Evolutionary conservation across 2,329 filamentous ascomycete species (phyloP).

Genomic region (Penicillium sp.): DNA sequence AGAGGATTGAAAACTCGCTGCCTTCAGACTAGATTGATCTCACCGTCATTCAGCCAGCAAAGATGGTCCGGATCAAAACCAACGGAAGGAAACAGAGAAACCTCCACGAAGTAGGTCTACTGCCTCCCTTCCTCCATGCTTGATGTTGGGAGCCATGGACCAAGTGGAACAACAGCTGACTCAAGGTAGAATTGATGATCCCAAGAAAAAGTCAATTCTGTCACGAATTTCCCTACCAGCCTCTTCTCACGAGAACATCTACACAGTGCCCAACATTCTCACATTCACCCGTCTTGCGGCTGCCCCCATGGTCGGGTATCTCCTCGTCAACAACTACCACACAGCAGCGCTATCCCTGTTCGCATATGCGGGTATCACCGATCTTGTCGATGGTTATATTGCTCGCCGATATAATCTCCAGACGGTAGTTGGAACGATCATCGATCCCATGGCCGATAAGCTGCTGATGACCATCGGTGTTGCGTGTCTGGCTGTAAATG

Average conservation of each 20-base stretch:
- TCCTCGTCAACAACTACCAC: slow-evolving; percentile 79
- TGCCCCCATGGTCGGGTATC: slow-evolving; percentile 81
- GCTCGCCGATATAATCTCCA: slow-evolving; percentile 81
- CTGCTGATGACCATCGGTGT: slow-evolving; percentile 90
- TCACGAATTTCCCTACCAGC: slow-evolving; percentile 32
- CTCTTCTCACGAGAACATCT: slow-evolving; percentile 76
- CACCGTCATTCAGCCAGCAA: slow-evolving; percentile 14
- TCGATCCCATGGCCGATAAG: slow-evolving; percentile 97
- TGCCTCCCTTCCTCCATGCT: background rate
- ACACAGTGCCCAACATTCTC: slow-evolving; percentile 90
- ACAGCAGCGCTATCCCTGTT: slow-evolving; percentile 79
- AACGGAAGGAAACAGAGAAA: slow-evolving; percentile 12
- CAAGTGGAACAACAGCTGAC: slow-evolving; percentile 7
- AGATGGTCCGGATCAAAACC: slow-evolving; percentile 27
- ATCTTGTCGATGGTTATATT: slow-evolving; percentile 91
- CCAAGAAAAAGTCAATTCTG: slow-evolving; percentile 33
- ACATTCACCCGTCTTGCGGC: slow-evolving; percentile 81
- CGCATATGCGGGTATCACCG: slow-evolving; percentile 84
- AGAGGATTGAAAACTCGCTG: slow-evolving; percentile 8
- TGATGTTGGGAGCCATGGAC: background rate
- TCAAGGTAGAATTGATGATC: slow-evolving; percentile 15
- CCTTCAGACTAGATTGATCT: background rate
- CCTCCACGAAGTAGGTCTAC: slow-evolving; percentile 18
- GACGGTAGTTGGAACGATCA: slow-evolving; percentile 90
- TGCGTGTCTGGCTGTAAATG: slow-evolving; percentile 77